Evolutionary conservation across 2,329 filamentous ascomycete genomes (phyloP).

Genomic region (Madurella fahalii): DNA sequence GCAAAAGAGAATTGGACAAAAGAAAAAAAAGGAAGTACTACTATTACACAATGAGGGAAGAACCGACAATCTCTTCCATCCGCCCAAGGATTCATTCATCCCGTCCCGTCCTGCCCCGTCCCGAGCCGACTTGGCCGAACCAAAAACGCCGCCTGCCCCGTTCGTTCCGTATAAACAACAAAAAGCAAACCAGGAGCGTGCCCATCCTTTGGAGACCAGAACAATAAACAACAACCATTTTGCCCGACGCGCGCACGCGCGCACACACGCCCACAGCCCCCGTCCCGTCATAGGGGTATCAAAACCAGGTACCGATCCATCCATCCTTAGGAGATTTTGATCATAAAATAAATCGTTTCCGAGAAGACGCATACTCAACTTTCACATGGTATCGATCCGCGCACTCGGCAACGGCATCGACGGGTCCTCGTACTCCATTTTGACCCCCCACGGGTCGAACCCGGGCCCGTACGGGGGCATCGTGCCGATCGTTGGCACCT

Average conservation of each 20-base stretch:
- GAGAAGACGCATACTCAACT: neutral
- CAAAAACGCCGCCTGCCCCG: no score
- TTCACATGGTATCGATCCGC: constrained; percentile 53
- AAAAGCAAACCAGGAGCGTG: no score
- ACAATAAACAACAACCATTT: no score
- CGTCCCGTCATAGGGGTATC: no score
- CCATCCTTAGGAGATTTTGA: no score
- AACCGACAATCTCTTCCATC: neutral
- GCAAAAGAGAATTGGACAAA: neutral
- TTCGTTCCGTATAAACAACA: no score
- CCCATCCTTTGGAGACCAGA: no score
- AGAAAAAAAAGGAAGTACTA: constrained; percentile 6
- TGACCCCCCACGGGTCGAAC: constrained; percentile 51
- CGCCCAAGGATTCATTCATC: neutral
- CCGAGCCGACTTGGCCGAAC: no score
- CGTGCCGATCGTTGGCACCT: constrained; percentile 51
- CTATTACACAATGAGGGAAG: neutral
- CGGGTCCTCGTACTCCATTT: constrained; percentile 56
- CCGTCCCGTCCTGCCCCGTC: no score
- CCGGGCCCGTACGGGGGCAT: constrained; percentile 49
- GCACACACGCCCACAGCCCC: no score
- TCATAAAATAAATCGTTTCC: neutral
- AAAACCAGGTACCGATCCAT: no score
- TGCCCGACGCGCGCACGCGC: no score
- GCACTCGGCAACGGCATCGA: constrained; percentile 57